Base-by-base conservation (phyloP, 352 stramenopile genomes). In the Phytophthora podocarpi region DNA sequence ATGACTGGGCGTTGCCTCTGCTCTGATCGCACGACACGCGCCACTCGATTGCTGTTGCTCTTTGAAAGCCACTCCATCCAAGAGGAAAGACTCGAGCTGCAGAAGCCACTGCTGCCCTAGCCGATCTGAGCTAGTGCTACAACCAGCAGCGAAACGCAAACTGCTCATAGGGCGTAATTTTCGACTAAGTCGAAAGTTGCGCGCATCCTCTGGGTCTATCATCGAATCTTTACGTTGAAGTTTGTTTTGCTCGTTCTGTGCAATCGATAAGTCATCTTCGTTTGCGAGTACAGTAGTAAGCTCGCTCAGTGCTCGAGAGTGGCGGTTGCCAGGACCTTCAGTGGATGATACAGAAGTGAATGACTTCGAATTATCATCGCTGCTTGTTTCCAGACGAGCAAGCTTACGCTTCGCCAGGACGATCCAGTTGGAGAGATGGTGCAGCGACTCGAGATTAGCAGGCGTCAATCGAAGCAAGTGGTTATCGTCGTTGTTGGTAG, bases 381-480 rank as follows among this genome's bases (percentile, higher is more conserved):
- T 70, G 4, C 69, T 77, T 20, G 71, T 61, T 49, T 89, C 70
- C 16, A 92, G 69, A 13, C 78, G 77, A 32, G 74, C 72, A 34
- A 88, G 68, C 59, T 91, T 89, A 31, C 83, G 83, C 47, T 90
- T 90, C 15, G 82, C 83, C 8, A 95, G 60, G 20, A 93, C 51
- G 12, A 93, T 80, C 85, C 85, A 95, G 49, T 92, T 92, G 15
- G 80, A 80, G 21, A 96, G 64, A 60, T 93, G 80, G 12, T 85
- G 73, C 21, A 93, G 63, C 31, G 75, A 72, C 37, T 94, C 85
- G n/a, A 95, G 46, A 50, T 93, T 96, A 5, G 85, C 77, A 55
- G 70, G 54, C 53, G 53, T 89, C 43, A 63, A 65, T 35, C 36
- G 70, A 47, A 57, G 70, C 41, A 76, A 60, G 24, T 72, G 32